Evolutionary conservation across 345 rosid species (phyloP), one percentile per base, ranked within the genome.

Genomic region (Melastoma malabathricum): DNA sequence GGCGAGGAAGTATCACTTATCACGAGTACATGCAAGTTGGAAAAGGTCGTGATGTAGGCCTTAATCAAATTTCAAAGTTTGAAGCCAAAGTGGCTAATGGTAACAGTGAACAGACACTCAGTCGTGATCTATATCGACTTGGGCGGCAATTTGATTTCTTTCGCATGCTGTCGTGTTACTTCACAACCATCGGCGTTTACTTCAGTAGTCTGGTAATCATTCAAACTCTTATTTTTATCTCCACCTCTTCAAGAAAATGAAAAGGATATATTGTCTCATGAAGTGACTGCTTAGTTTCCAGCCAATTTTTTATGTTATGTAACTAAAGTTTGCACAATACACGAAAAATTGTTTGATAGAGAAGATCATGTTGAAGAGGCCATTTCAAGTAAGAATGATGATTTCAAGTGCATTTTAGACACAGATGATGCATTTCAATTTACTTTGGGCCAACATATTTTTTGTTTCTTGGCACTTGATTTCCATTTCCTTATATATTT

Each of bases 1-100:
- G 94, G 10, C 89, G 85, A 51, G 99, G 99, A 43, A 76, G 60
- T 58, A 56, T 93, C 34, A 88, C 99, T n/a, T 97, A 93, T 66
- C 89, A 93, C 59, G 99, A 93, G 67, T 93, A 93, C 50, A 76
- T 93, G 59, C 99, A 93, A 77, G 95, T 84, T 44, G 99, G 99
- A 46, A 93, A 93, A 65, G 99, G 97, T 29, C 86, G 95, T 62
- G 99, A 88, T 55, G 97, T 83, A 43, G 97, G 94, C 46, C 82
- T 93, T 95, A 93, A 93, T 68, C 95, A 83, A 49, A 85, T 93
- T 63, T 88, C 97, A 6, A 31, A 50, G 45, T 88, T 88, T 67
- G 99, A 93, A 70, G 99, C 97, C 31, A 93, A 83, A 70, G 95
- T 78, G 72, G 95, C 99, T 14, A 83, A 75, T 52, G 99, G 99